These are phyloP conservation scores for Schwanniomyces etchellsii DNA, from an alignment of 1,139 yeast species.

Conservation along the genomic window DNA sequence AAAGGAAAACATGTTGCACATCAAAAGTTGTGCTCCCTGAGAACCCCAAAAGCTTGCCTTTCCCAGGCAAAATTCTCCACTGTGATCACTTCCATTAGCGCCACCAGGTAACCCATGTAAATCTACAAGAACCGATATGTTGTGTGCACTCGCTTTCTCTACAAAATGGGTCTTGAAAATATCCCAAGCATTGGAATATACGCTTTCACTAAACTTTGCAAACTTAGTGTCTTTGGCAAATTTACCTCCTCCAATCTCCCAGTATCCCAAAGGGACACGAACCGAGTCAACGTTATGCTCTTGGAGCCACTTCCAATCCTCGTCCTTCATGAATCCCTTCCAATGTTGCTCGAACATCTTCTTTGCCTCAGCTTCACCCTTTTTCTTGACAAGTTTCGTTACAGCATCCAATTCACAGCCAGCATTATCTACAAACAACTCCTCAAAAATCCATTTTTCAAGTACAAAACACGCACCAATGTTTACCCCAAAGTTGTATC, in stretches of 20 bases:
- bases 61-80: slow-evolving; percentile 58
- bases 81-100: slow-evolving; percentile 78
- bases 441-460: slow-evolving; percentile 69
- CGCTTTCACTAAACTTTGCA: slow-evolving; percentile 37
- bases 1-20: slow-evolving; percentile 50
- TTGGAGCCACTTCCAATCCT: slow-evolving; percentile 76
- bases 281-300: slow-evolving; percentile 67
- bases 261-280: slow-evolving; percentile 86
- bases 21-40: slow-evolving; percentile 36
- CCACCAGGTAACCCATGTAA: slow-evolving; percentile 91
- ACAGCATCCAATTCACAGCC: slow-evolving; percentile 70
- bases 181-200: slow-evolving; percentile 71
- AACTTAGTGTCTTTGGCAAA: slow-evolving; percentile 61
- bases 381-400: slow-evolving; percentile 34
- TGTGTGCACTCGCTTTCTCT: slow-evolving; percentile 46
- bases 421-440: slow-evolving; percentile 51
- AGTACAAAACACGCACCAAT: slow-evolving; percentile 78
- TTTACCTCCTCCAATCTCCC: slow-evolving; percentile 69
- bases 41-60: slow-evolving; percentile 62
- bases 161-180: slow-evolving; percentile 45
- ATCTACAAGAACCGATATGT: slow-evolving; percentile 76
- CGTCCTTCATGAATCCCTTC: slow-evolving; percentile 54
- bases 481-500: slow-evolving; percentile 81
- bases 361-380: slow-evolving; percentile 54
- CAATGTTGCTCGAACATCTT: slow-evolving; percentile 63